These are phyloP conservation scores for Exophiala sp. DNA, from an alignment of 2,329 filamentous ascomycete species.

Conservation along the genomic window DNA sequence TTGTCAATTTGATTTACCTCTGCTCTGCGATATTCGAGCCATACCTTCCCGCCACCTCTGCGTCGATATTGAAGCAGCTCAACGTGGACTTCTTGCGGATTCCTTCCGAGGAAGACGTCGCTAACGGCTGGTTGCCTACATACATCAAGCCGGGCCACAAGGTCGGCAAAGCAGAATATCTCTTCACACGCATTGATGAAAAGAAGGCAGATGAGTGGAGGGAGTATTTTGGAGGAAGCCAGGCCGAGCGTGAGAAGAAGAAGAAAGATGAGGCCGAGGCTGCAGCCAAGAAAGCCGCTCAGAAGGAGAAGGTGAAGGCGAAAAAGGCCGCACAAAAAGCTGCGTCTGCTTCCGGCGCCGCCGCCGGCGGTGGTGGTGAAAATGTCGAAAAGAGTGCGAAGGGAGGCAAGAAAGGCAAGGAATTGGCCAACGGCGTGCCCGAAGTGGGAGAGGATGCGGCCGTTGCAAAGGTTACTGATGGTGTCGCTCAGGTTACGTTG, in stretches of 20 bases:
- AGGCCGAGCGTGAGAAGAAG: constrained; percentile 62
- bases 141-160: constrained; percentile 66
- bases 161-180: constrained; percentile 70
- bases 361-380: constrained; percentile 13
- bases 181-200: constrained; percentile 77
- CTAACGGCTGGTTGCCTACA: constrained; percentile 56
- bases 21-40: constrained; percentile 72
- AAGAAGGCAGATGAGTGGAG: constrained; percentile 81
- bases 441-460: constrained; percentile 34
- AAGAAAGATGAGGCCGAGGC: constrained; percentile 51
- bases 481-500: constrained; percentile 39
- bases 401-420: constrained; percentile 26
- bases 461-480: constrained; percentile 39
- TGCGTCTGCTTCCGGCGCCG: too few relatives aligned
- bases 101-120: constrained; percentile 46
- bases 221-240: constrained; percentile 63
- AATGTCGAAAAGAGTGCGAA: constrained; percentile 33
- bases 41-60: constrained; percentile 76
- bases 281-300: constrained; percentile 37
- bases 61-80: constrained; percentile 71
- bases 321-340: constrained; percentile 29
- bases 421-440: constrained; percentile 34
- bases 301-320: constrained; percentile 34
- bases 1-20: constrained; percentile 75
- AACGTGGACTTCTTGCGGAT: constrained; percentile 55